Evolutionary conservation across 208 protist genomes (phyloP).

Genomic region (Trypanosoma lewisi): DNA sequence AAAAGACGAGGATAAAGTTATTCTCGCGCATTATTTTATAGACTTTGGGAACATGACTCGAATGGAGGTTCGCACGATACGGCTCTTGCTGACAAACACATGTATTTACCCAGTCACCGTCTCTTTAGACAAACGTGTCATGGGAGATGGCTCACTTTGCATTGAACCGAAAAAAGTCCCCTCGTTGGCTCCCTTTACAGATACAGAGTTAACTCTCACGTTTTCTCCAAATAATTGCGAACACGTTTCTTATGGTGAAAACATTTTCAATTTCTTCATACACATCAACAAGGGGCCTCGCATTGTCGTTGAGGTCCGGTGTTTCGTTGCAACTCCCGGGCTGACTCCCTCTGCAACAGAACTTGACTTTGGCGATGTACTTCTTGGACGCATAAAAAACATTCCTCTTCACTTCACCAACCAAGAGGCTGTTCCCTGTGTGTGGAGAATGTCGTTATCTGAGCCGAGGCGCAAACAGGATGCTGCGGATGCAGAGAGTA

Average conservation of each 20-base stretch:
- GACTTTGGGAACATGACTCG: constrained; percentile 95
- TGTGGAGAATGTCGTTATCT: constrained; percentile 77
- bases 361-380: constrained; percentile 89
- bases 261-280: constrained; percentile 74
- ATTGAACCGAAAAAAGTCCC: constrained; percentile 82
- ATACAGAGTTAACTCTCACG: constrained; percentile 49
- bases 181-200: constrained; percentile 50
- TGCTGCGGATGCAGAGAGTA: neutral
- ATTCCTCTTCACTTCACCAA: constrained; percentile 87
- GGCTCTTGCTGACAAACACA: constrained; percentile 87
- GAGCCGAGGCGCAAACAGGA: constrained; percentile 23
- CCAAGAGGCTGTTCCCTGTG: constrained; percentile 80
- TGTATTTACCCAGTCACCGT: constrained; percentile 61
- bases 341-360: constrained; percentile 56
- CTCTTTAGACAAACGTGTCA: constrained; percentile 74
- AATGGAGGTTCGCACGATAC: constrained; percentile 69
- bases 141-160: constrained; percentile 47
- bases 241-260: constrained; percentile 36
- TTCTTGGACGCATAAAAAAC: constrained; percentile 79
- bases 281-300: constrained; percentile 84
- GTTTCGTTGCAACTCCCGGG: constrained; percentile 90
- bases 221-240: constrained; percentile 39
- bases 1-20: constrained; percentile 13
- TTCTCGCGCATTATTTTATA: constrained; percentile 87
- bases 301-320: constrained; percentile 80